Base-by-base conservation (phyloP, 306 rosid genomes). In the Castanea sativa region DNA sequence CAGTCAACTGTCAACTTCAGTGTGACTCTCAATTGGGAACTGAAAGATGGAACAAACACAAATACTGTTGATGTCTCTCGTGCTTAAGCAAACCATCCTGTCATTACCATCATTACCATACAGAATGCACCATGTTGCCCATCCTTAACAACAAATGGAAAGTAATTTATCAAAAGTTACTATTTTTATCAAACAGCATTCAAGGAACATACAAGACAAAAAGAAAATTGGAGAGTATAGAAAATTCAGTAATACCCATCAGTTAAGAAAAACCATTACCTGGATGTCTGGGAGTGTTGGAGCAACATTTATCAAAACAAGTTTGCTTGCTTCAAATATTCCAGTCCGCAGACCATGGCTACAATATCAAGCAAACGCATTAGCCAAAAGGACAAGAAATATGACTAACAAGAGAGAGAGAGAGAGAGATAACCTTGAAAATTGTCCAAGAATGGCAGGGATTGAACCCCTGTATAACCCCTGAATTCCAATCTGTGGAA, bases 331-430 rank as follows among this genome's bases (percentile, higher is more conserved):
- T 89, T 96, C 99, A 87, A 88, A 93, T 80, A 96, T 89, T 85
- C 99, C 99, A 82, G 99, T 96, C 78, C 99, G 96, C 83, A 96
- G 81, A 51, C 97, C 99, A 83, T 96, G 99, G 88, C 99, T 96
- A 86, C 87, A 93, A 81, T 56, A 59, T 69, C 74, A 88, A 81
- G 69, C 81, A 73, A 78, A 77, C 57, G 43, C 29, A 76, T 90
- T 27, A 91, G 84, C 80, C 79, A 79, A 79, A 75, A 33, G 70
- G 58, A 76, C 23, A 58, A 71, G 23, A 69, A 49, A 45, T 27
- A 55, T 38, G 15, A 77, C 60, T 56, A 77, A 27, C 23, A 56
- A 52, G 45, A 73, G 59, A 53, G 53, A 75, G 60, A 58, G 70
- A 64, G 38, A 65, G 41, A 33, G 60, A 69, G 75, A 41, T n/a